Evolutionary conservation across 2,329 filamentous ascomycete species (phyloP), one percentile per base, ranked within the genome.

Genomic region (Alternaria longipes): DNA sequence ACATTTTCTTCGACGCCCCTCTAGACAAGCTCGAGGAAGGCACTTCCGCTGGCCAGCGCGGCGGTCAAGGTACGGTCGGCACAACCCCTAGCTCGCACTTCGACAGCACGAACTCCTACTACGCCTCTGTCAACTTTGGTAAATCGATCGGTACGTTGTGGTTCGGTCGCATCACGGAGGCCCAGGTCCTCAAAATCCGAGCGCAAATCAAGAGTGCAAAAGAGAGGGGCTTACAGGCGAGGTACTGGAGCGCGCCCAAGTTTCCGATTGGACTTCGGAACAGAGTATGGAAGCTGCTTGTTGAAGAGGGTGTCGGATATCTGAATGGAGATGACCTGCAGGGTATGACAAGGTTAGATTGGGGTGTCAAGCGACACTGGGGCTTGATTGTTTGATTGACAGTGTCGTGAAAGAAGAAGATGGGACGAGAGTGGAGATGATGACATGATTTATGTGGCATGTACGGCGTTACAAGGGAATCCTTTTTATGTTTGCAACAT

Each of bases 71-170:
- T 56, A 74, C 77, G 16, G 79, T 81, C 52, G 80, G 80, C 52
- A 79, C 80, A 42, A 68, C 76, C 1, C 68, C 70, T 2, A 62
- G 73, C 3, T 78, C 80, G 32, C 70, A 69, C 3, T 77, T 81
- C 28, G 78, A 81, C 64, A 74, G 75, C 0, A 78, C 79, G 18
- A 92, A 90, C 74, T 90, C 87, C 4, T 89, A 87, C 77, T 92
- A 91, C 74, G 87, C 89, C 18, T 89, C 86, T 49, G 83, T 84
- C 3, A 84, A 85, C 16, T 89, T 91, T 70, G 78, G 75, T 18
- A 70, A 75, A 4, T 74, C 83, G 1, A 81, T 92, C 14, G 90
- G 88, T 2, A 76, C 73, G 52, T 78, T 81, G 46, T 83, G 75
- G 80, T 82, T 74, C 70, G 83, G 82, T 4, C 78, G 77, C 3